Evolutionary conservation across 2,329 filamentous ascomycete genomes (phyloP), one percentile per base, ranked within the genome.

Genomic region (Arthroderma sp.): DNA sequence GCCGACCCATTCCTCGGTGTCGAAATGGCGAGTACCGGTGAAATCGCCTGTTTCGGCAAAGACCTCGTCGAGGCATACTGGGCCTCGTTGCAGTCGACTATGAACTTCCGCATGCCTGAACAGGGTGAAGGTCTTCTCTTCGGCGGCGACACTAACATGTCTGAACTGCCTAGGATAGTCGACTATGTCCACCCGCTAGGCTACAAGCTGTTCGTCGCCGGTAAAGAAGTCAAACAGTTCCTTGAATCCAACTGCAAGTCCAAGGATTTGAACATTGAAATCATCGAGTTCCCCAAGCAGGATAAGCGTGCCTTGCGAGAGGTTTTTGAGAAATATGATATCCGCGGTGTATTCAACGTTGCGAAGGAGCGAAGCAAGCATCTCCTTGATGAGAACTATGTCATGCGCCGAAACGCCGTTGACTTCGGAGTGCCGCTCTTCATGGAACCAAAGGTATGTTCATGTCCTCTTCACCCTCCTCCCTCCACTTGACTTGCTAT

Each of bases 31-130:
- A 90, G 85, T 63, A 98, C 93, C 17, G 93, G 93, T 73, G 93
- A 98, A 76, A 95, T 98, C 80, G 93, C 93, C 64, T 97, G 93
- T 78, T 98, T 98, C 75, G 93, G 93, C 62, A 95, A 93, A 77
- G 81, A 96, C 68, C 82, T 98, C 9, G 81, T 97, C 54, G 93
- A 98, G 72, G 93, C 93, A 56, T 98, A 98, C 82, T 98, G 93
- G 93, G 81, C 91, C 25, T 94, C 91, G 17, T 79, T 95, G 61
- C 93, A 98, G 76, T 93, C 89, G 19, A 91, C 88, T 66, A 98
- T 97, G 91, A 98, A 97, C 83, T 97, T 97, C 88, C 88, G 91
- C 65, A 82, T 96, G 67, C 93, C 93, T 44, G 86, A 94, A 73
- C 88, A 90, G 56, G 93, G 93, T 63, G 90, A 96, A 79, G 91